phyloP scores from a whole-genome alignment of 176 grass and related monocot species.

The Carex cristatella region DNA sequence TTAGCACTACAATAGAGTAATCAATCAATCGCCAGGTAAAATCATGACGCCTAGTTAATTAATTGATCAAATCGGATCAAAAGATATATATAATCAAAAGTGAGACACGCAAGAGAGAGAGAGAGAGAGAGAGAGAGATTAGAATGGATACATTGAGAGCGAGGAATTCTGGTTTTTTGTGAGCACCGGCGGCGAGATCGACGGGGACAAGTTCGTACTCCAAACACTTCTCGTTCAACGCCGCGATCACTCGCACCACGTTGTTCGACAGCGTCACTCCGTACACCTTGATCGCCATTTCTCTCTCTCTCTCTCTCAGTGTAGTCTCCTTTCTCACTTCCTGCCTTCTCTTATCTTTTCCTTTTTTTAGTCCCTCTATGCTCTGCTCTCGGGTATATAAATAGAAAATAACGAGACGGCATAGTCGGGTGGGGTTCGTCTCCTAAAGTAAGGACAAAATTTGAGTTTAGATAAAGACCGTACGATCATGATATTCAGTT shows the following conservation, averaged over 20 bases:
- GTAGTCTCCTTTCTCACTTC: background rate
- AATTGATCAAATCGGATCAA: background rate
- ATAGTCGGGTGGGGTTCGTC: too few species aligned
- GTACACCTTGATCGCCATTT: conserved; percentile 48
- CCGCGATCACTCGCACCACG: conserved; percentile 37
- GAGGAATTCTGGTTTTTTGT: conserved; percentile 78
- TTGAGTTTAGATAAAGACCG: too few species aligned
- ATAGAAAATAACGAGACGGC: background rate
- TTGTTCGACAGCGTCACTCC: conserved; percentile 54
- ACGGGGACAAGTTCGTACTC: conserved; percentile 60
- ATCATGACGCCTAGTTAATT: background rate
- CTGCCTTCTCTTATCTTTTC: background rate
- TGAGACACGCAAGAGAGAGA: too few species aligned
- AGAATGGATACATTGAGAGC: conserved; percentile 48
- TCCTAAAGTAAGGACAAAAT: too few species aligned
- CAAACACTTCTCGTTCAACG: conserved; percentile 69
- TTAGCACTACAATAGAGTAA: too few species aligned
- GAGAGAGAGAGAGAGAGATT: too few species aligned
- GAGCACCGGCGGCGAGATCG: conserved; percentile 62
- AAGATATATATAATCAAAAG: background rate
- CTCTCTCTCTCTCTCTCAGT: background rate
- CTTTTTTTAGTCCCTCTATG: background rate
- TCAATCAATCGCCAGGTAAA: background rate
- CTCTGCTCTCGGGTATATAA: background rate
- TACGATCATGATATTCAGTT: too few species aligned